Percentiles rank a stretch among this genome's conserved stretches.
Evolutionary conservation across 495 filamentous ascomycete genomes (phyloP).

Genomic region (Neurospora tetrasperma): DNA sequence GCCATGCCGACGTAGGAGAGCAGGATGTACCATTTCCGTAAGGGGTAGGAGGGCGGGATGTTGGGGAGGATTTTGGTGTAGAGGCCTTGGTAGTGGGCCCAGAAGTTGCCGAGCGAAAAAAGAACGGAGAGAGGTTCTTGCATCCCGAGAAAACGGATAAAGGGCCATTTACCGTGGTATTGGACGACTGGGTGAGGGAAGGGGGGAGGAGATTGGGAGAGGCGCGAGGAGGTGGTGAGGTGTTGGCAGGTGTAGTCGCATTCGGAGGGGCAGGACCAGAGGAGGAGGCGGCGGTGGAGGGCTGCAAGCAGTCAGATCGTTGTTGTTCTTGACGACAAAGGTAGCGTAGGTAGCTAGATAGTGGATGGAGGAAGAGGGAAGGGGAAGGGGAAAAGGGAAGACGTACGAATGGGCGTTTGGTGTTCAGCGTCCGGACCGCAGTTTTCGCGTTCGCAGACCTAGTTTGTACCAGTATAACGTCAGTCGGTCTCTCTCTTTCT

Average conservation of each 20-base stretch:
- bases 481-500: too few species aligned
- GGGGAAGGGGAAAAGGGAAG: constrained; percentile 2
- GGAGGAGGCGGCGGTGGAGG: constrained; percentile 56
- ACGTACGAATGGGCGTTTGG: constrained; percentile 44
- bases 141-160: constrained; percentile 77
- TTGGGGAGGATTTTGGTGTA: constrained; percentile 47
- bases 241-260: constrained; percentile 99
- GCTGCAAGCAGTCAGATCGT: constrained; percentile 27
- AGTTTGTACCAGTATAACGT: constrained; percentile 18
- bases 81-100: constrained; percentile 77
- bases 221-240: constrained; percentile 68
- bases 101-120: constrained; percentile 83
- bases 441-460: constrained; percentile 78
- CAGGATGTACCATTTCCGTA: constrained; percentile 68
- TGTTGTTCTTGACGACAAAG: too few species aligned
- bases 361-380: neutral
- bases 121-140: constrained; percentile 91
- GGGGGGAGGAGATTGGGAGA: constrained; percentile 36
- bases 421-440: constrained; percentile 43
- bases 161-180: constrained; percentile 99
- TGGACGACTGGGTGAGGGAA: constrained; percentile 57
- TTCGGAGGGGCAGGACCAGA: constrained; percentile 79
- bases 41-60: constrained; percentile 61
- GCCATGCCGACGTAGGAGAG: constrained; percentile 75
- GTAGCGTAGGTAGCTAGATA: too few species aligned